These are phyloP conservation scores for Yarrowia galli DNA, from an alignment of 1,139 yeast species.

Conservation along the genomic window DNA sequence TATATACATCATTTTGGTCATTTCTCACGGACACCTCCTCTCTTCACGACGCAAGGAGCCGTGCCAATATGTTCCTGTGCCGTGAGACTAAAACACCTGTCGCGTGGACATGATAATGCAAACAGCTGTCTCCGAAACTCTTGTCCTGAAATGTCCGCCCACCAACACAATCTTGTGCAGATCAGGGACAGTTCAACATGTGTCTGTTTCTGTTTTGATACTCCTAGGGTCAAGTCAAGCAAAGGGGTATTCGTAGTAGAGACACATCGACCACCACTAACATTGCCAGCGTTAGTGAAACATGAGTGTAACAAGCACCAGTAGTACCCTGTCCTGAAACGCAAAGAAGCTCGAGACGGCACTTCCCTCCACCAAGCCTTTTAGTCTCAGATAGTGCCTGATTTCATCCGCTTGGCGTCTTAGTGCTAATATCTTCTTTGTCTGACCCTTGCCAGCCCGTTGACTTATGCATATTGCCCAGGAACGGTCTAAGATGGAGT, in stretches of 20 bases:
- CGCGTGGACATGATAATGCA: slow-evolving; percentile 24
- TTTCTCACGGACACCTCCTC: neutral
- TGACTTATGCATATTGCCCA: slow-evolving; percentile 6
- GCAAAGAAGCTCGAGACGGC: too few relatives aligned
- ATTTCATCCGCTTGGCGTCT: slow-evolving; percentile 2
- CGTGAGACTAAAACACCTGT: neutral
- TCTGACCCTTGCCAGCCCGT: neutral
- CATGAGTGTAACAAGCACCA: too few relatives aligned
- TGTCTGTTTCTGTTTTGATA: neutral
- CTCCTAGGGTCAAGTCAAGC: too few relatives aligned
- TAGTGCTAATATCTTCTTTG: slow-evolving; percentile 8
- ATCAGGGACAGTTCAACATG: too few relatives aligned
- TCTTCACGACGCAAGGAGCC: slow-evolving; percentile 1
- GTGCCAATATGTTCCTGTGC: slow-evolving; percentile 20
- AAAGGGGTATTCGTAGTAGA: too few relatives aligned
- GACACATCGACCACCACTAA: too few relatives aligned
- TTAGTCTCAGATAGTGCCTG: slow-evolving; percentile 25
- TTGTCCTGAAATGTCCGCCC: neutral
- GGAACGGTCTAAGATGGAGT: slow-evolving; percentile 2
- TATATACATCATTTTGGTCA: neutral
- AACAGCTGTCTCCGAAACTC: neutral
- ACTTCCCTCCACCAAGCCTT: slow-evolving; percentile 7
- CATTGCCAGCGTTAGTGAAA: too few relatives aligned
- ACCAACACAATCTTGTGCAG: neutral
- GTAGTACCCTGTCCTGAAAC: too few relatives aligned